Evolutionary conservation across 2,329 filamentous ascomycete species (phyloP).

Genomic region (Penicillium capsulatum): DNA sequence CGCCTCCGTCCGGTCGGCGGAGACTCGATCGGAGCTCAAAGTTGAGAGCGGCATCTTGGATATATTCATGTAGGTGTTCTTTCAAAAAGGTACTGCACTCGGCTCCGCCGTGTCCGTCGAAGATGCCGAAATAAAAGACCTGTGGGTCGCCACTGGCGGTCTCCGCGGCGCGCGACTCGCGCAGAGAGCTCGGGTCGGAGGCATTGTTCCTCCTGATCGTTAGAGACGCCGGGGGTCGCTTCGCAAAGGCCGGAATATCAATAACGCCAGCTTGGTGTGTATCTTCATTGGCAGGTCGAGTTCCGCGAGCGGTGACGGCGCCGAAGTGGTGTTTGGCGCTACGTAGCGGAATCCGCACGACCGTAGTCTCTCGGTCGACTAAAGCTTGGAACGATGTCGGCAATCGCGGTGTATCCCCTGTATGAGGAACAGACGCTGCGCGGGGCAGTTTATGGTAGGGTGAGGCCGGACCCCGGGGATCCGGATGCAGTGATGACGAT

Average conservation of each 20-base stretch:
- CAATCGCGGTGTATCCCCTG: slow-evolving; percentile 46
- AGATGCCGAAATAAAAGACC: slow-evolving; percentile 95
- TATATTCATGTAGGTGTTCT: slow-evolving; percentile 80
- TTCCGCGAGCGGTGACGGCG: slow-evolving; percentile 71
- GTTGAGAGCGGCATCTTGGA: slow-evolving; percentile 71
- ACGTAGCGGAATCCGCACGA: slow-evolving; percentile 88
- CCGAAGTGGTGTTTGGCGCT: slow-evolving; percentile 97
- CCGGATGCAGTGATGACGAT: slow-evolving; percentile 86
- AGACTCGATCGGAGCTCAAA: slow-evolving; percentile 79
- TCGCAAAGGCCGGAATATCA: slow-evolving; percentile 87
- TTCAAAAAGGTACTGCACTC: slow-evolving; percentile 85
- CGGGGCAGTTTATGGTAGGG: slow-evolving; percentile 83
- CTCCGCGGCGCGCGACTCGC: slow-evolving; percentile 65
- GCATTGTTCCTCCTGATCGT: slow-evolving; percentile 36
- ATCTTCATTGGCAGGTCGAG: slow-evolving; percentile 87
- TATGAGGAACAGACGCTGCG: slow-evolving; percentile 76
- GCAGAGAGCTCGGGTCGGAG: slow-evolving; percentile 22
- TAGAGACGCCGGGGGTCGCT: slow-evolving; percentile 65
- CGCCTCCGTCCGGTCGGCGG: slow-evolving; percentile 29
- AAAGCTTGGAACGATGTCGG: slow-evolving; percentile 58
- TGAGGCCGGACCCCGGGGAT: slow-evolving; percentile 61
- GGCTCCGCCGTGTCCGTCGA: slow-evolving; percentile 88
- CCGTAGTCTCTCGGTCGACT: slow-evolving; percentile 74
- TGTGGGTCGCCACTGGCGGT: slow-evolving; percentile 84
- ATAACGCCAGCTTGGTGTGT: slow-evolving; percentile 91